Base-by-base conservation (phyloP, 2,329 filamentous ascomycete species). In the Fusarium denticulatum region DNA sequence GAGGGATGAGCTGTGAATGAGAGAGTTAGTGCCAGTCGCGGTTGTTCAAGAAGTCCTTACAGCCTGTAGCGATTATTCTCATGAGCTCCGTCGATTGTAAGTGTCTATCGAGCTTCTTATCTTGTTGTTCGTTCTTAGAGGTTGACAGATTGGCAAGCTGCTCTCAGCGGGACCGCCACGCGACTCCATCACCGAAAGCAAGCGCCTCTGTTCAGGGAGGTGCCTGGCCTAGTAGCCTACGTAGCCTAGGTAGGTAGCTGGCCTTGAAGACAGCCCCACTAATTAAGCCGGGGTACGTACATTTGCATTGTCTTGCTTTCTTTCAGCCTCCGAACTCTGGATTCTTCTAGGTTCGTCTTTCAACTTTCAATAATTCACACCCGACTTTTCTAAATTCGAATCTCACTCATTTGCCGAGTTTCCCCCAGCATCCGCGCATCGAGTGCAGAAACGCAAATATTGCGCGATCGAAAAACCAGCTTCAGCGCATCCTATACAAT, bases 251-350 rank as follows among this genome's bases (percentile, higher is more conserved):
- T 4, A 32, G 32, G 32, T 34, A 34, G 14, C 63, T 63, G 64
- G 57, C 66, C 46, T 56, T 52, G 49, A 56, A 42, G 43, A 47
- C 28, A 53, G 74, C 75, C 75, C 76, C 76, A 77, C 76, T 76
- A 70, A 76, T 64, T 45, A 66, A 64, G 62, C 65, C 52, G 64
- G 47, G 71, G 69, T 74, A 76, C 71, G 73, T 76, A 74, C 67
- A 60, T 59, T 67, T 67, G 37, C 55, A 46, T 69, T 60, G 42
- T 34, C 42, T 47, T 55, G 57, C 26, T 59, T 46, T 57, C 64
- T 62, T 62, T 71, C 70, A 74, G 53, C 70, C 72, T 76, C 64
- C 37, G 47, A 68, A 62, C 57, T 61, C 47, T 57, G 26, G 42
- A 55, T 32, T 67, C 64, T 69, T 69, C 56, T 42, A 68, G 45